Evolutionary conservation across 768 basidiomycete species (phyloP).

Genomic region (Strobilomyces confusus): DNA sequence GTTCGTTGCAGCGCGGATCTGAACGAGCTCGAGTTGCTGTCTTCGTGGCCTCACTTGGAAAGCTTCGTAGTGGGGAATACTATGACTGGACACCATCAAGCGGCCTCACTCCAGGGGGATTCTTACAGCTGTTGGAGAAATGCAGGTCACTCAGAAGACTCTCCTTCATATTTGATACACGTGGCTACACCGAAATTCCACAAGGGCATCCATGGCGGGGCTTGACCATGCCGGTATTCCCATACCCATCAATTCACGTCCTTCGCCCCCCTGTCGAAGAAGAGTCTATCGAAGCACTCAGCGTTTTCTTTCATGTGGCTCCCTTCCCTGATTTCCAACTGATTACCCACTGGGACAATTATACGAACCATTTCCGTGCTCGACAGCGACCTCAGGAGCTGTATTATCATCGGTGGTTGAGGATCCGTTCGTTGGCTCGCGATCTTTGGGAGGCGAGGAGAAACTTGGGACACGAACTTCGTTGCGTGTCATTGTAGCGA

Average conservation of each 20-base stretch:
- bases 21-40: neutral
- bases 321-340: neutral
- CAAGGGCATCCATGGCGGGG: too few species aligned
- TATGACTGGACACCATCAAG: neutral
- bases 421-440: neutral
- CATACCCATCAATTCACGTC: neutral
- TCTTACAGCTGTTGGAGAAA: neutral
- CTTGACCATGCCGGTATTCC: too few species aligned
- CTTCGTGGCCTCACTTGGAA: too few species aligned
- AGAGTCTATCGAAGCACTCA: neutral
- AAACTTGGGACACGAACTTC: neutral
- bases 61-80: neutral
- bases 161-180: neutral
- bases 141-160: neutral
- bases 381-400: neutral
- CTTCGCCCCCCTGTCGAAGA: neutral
- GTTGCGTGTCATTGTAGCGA: too few species aligned
- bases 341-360: neutral
- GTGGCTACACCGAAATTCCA: neutral
- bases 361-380: neutral
- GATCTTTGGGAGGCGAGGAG: neutral
- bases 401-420: neutral
- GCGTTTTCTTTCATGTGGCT: neutral
- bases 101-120: too few species aligned
- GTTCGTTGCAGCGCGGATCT: neutral